Evolutionary conservation across 1,139 yeast genomes (phyloP), one percentile per base, ranked within the genome.

Genomic region (Sugiyamaella grinbergsii): DNA sequence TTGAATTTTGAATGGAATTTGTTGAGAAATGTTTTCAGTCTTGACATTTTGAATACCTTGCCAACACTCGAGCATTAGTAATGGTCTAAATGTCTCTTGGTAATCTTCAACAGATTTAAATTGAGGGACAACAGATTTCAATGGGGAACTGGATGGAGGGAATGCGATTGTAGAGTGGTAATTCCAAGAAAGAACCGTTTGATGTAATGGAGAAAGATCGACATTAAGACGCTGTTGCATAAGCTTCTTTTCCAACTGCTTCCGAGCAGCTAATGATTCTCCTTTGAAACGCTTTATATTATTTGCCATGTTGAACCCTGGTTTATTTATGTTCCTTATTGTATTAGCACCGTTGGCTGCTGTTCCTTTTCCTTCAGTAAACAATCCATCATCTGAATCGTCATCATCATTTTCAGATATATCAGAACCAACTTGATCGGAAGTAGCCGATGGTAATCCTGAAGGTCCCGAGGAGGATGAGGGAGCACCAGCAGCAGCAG

Each of bases 51-150:
- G 84, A 31, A 94, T 79, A 0, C 90, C 87, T 63, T 91, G 96
- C 98, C 98, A 94, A 57, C 96, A 87, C 71, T 94, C 98, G 42
- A 91, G 71, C 70, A 91, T 72, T 42, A 94, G 71, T 42, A 94
- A 72, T 0, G 98, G 98, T 59, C 83, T 89, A 63, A 88, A 85
- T 0, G 79, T 74, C 32, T 74, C 71, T 45, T 77, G 78, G 63
- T 94, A 94, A 4, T 85, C 89, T 13, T 71, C 73, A 1, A 83
- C 82, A 51, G 79, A 73, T 0, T 62, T 57, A 63, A 87, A 93
- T n/a, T 42, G 22, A 8, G 51, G 34, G 3, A 16, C 23, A 6
- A 44, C 45, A 10, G 41, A 33, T 28, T 43, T 47, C 5, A 49
- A 42, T 13, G 22, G 13, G 2, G 11, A 22, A 7, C 13, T 37